phyloP scores from a whole-genome alignment of 805 yeast genomes.

The Huiozyma sinensis region DNA sequence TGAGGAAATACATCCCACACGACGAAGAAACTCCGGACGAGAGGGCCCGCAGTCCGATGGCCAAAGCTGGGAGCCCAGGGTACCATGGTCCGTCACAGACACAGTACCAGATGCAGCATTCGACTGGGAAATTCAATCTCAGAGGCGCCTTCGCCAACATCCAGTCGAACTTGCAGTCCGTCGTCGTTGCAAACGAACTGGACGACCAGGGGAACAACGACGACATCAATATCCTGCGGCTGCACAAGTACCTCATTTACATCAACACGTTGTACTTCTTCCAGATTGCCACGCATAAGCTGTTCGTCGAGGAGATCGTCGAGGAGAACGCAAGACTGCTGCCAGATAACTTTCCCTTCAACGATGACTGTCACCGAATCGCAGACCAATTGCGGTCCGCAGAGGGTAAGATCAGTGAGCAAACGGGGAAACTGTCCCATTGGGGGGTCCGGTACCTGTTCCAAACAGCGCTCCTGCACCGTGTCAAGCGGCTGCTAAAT shows the following conservation, averaged over 20 bases:
- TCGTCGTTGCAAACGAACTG: conserved; percentile 22
- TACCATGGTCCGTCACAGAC: conserved; percentile 4
- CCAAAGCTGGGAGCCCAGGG: background rate
- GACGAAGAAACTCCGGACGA: conserved; percentile 1
- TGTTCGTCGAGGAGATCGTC: conserved; percentile 31
- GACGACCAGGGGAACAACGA: conserved; percentile 10
- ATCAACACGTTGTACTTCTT: conserved; percentile 65
- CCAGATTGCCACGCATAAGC: conserved; percentile 43
- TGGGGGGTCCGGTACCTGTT: conserved; percentile 37
- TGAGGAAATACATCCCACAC: conserved; percentile 19
- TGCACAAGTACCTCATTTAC: conserved; percentile 53
- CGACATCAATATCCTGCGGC: conserved; percentile 26
- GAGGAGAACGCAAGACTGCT: conserved; percentile 25
- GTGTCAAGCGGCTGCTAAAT: conserved; percentile 32
- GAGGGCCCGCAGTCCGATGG: conserved; percentile 4
- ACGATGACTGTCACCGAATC: conserved; percentile 25
- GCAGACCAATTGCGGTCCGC: conserved; percentile 18
- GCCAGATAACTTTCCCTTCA: conserved; percentile 30
- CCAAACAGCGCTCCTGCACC: conserved; percentile 26
- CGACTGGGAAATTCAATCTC: conserved; percentile 19
- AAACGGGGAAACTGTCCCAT: conserved; percentile 24
- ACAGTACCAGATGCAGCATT: conserved; percentile 10
- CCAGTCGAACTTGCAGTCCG: conserved; percentile 26
- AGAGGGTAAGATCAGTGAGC: conserved; percentile 17
- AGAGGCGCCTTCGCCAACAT: conserved; percentile 31